A percentile compares a stretch with the other conserved stretches of the same genome.
Evolutionary conservation across 495 filamentous ascomycete species (phyloP).

Genomic region (Niebla homalea): DNA sequence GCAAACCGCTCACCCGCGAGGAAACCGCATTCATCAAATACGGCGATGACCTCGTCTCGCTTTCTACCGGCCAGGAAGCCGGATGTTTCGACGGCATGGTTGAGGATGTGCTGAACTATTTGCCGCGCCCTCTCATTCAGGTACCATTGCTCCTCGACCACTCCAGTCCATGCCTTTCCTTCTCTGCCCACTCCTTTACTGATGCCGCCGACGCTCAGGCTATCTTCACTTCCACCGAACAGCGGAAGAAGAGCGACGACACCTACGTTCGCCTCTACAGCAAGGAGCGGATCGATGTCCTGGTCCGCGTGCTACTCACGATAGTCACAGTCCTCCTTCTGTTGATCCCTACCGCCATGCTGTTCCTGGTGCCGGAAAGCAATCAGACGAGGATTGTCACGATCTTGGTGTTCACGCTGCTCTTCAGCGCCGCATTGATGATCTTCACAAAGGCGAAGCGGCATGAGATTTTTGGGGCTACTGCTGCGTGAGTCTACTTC

Average conservation of each 20-base stretch:
- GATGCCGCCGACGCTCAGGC: background rate
- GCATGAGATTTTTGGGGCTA: slow-evolving; percentile 27
- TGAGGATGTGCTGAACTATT: slow-evolving; percentile 17
- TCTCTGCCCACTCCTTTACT: background rate
- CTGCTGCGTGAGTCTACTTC: background rate
- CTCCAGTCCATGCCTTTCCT: background rate
- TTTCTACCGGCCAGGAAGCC: slow-evolving; percentile 23
- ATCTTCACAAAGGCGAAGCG: slow-evolving; percentile 25
- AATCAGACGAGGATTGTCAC: slow-evolving; percentile 17
- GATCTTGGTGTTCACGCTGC: slow-evolving; percentile 22
- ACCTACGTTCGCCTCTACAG: slow-evolving; percentile 18
- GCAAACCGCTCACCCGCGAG: slow-evolving; percentile 10
- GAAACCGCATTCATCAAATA: slow-evolving; percentile 20
- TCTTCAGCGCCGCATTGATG: slow-evolving; percentile 22
- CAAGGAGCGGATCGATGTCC: slow-evolving; percentile 19
- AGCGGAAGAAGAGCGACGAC: slow-evolving; percentile 16
- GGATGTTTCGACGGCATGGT: slow-evolving; percentile 26
- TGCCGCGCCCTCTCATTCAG: slow-evolving; percentile 10
- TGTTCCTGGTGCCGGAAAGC: slow-evolving; percentile 12
- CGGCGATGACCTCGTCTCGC: slow-evolving; percentile 25
- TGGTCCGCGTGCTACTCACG: slow-evolving; percentile 22
- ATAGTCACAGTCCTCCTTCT: slow-evolving; percentile 17
- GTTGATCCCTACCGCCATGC: slow-evolving; percentile 18
- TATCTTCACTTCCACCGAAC: slow-evolving; percentile 14
- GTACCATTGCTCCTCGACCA: background rate